Conservation (phyloP, 257 asterid genomes). For the Rehmannia glutinosa region DNA sequence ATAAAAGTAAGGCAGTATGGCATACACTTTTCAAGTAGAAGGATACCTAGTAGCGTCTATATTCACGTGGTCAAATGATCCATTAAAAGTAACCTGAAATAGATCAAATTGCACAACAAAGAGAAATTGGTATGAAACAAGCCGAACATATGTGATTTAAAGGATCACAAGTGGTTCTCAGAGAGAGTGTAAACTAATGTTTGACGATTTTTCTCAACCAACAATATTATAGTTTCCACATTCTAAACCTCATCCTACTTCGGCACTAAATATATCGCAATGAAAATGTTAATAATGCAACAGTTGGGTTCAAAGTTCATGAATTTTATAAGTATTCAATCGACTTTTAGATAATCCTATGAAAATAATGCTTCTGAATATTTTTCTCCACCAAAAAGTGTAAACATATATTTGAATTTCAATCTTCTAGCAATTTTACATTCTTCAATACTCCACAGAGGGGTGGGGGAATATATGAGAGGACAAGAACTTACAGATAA, state of each 20-base stretch:
- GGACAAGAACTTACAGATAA: constrained; percentile 54
- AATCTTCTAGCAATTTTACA: background rate
- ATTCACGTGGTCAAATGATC: constrained; percentile 98
- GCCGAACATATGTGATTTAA: constrained; percentile 1
- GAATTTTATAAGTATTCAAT: background rate
- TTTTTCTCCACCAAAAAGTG: background rate
- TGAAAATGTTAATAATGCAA: constrained; percentile 2
- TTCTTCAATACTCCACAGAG: background rate
- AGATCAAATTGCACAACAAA: constrained; percentile 1
- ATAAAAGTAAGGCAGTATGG: background rate
- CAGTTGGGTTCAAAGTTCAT: background rate
- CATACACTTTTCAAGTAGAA: constrained; percentile 11
- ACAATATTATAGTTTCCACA: background rate
- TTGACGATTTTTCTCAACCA: constrained; percentile 13
- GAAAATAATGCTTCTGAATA: background rate
- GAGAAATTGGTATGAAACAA: constrained; percentile 12
- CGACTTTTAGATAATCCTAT: background rate
- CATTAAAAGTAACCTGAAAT: constrained; percentile 88
- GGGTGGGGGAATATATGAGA: constrained; percentile 18
- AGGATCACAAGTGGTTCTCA: background rate
- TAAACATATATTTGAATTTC: background rate
- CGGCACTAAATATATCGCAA: background rate
- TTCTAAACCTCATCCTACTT: background rate
- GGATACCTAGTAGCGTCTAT: constrained; percentile 91
- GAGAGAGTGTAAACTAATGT: background rate